Evolutionary conservation across 345 rosid species (phyloP).

Genomic region (Eucalyptus decipiens): DNA sequence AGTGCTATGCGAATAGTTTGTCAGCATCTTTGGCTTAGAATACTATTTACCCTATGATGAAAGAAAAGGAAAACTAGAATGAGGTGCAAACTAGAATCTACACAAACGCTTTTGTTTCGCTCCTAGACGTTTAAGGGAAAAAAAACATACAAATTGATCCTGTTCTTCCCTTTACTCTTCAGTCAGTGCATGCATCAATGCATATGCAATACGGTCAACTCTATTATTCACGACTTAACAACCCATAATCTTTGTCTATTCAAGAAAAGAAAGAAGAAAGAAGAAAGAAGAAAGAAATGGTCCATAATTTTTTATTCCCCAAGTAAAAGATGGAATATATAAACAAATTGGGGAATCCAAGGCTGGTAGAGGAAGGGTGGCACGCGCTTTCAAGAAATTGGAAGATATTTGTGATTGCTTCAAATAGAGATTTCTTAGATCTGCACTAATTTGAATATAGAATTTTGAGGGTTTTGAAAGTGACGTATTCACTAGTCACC

Average conservation of each 20-base stretch:
- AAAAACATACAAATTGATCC: background rate
- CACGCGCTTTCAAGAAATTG: background rate
- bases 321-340: no score
- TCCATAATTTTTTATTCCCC: background rate
- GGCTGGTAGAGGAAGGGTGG: background rate
- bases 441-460: background rate
- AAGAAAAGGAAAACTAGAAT: no score
- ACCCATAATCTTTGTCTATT: background rate
- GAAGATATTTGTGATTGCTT: background rate
- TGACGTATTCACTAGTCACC: no score
- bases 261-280: background rate
- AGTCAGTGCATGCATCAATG: background rate
- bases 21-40: background rate
- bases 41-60: background rate
- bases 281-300: no score
- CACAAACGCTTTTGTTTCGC: background rate
- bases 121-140: background rate
- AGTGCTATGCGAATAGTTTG: background rate
- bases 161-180: background rate
- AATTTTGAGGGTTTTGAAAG: no score
- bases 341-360: background rate
- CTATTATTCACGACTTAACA: background rate
- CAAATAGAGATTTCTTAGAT: background rate
- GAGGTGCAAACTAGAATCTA: no score
- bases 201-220: background rate